Evolutionary conservation across 768 basidiomycete species (phyloP).

Genomic region (Dentipellis sp.): DNA sequence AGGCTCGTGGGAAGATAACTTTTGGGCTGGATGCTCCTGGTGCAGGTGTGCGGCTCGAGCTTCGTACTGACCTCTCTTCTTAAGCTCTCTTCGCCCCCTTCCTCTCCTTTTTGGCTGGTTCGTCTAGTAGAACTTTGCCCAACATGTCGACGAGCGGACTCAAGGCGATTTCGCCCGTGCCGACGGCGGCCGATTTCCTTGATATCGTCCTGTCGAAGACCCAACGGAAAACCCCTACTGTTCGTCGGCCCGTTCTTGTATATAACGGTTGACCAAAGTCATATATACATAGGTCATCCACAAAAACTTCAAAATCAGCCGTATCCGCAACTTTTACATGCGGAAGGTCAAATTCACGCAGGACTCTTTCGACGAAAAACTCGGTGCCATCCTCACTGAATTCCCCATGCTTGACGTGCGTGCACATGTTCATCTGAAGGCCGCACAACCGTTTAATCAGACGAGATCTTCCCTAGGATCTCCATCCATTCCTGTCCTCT

Average conservation of each 20-base stretch:
- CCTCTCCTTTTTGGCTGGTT: neutral
- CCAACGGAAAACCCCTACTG: slow-evolving; percentile 95
- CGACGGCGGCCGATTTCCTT: slow-evolving; percentile 89
- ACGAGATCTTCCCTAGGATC: slow-evolving; percentile 41
- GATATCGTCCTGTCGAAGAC: slow-evolving; percentile 92
- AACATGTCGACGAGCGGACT: slow-evolving; percentile 79
- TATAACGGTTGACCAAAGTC: neutral
- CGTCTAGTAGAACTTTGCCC: neutral
- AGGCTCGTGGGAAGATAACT: neutral
- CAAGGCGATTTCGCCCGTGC: slow-evolving; percentile 98
- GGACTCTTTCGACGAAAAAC: slow-evolving; percentile 92
- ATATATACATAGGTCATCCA: slow-evolving; percentile 72
- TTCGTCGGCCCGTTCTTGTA: slow-evolving; percentile 23
- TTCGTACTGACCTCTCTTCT: neutral
- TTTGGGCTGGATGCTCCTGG: neutral
- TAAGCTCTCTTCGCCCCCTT: neutral
- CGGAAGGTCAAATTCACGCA: slow-evolving; percentile 99
- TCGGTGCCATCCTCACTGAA: slow-evolving; percentile 86
- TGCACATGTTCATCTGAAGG: slow-evolving; percentile 11
- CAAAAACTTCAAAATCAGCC: slow-evolving; percentile 99
- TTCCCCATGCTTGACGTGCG: slow-evolving; percentile 96
- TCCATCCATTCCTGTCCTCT: slow-evolving; percentile 94
- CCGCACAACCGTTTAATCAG: neutral
- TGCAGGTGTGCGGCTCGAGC: neutral
- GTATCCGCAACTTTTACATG: slow-evolving; percentile 98